Conservation (phyloP, 2,329 filamentous ascomycete species). For the Chaetomiaceae sp. region DNA sequence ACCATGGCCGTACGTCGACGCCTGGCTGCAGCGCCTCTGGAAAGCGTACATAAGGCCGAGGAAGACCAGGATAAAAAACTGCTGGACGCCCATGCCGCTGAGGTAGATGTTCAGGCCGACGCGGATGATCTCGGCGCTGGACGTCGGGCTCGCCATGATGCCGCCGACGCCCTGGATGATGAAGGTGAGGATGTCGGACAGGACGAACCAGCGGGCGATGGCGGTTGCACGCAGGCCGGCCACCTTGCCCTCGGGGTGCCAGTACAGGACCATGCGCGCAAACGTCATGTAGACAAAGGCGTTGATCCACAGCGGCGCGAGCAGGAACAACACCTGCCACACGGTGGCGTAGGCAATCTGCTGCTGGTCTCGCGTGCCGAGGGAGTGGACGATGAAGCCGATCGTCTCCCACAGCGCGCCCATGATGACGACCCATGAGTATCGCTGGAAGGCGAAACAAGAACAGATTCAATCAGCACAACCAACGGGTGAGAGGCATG, state of each 20-base stretch:
- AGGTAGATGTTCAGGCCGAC: slow-evolving; percentile 39
- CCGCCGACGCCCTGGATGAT: slow-evolving; percentile 41
- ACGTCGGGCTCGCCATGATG: slow-evolving; percentile 30
- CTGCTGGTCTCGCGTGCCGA: slow-evolving; percentile 38
- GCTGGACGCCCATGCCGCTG: slow-evolving; percentile 36
- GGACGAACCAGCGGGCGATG: slow-evolving; percentile 44
- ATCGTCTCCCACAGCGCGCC: slow-evolving; percentile 36
- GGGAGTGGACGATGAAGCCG: slow-evolving; percentile 35
- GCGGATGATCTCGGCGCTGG: slow-evolving; percentile 24
- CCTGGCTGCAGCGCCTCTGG: slow-evolving; percentile 27
- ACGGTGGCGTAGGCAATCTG: slow-evolving; percentile 30
- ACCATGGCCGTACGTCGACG: slow-evolving; percentile 17
- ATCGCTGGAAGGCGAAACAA: background rate
- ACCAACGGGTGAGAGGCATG: no score
- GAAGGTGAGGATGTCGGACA: slow-evolving; percentile 45
- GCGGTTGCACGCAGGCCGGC: slow-evolving; percentile 31
- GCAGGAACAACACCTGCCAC: slow-evolving; percentile 37
- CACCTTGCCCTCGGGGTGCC: slow-evolving; percentile 33
- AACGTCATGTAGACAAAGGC: slow-evolving; percentile 44
- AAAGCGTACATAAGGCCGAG: slow-evolving; percentile 34
- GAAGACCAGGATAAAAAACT: slow-evolving; percentile 38
- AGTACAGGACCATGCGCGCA: slow-evolving; percentile 37
- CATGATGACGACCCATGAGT: slow-evolving; percentile 39
- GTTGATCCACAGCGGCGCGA: slow-evolving; percentile 43
- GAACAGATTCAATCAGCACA: background rate